These are phyloP conservation scores for Leishmania arabica DNA, from an alignment of 208 protist species.

Conservation along the genomic window DNA sequence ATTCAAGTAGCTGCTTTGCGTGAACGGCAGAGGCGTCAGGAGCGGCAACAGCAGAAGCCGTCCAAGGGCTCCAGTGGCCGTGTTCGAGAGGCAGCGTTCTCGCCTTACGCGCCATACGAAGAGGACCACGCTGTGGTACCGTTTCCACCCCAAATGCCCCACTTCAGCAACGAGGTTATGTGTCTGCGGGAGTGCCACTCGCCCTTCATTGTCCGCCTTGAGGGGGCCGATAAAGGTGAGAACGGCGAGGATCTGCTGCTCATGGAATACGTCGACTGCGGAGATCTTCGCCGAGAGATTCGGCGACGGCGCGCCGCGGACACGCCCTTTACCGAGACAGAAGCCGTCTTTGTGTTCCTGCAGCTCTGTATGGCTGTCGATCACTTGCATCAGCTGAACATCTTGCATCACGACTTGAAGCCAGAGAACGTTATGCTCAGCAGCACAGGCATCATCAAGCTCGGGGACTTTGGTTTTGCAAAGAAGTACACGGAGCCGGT, in stretches of 20 bases:
- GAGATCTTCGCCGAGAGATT: conserved; percentile 68
- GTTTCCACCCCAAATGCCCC: neutral
- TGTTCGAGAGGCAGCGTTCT: neutral
- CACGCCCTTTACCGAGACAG: conserved; percentile 47
- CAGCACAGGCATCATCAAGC: conserved; percentile 68
- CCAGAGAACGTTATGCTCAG: conserved; percentile 90
- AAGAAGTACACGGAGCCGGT: conserved; percentile 45
- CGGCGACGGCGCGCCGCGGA: conserved; percentile 30
- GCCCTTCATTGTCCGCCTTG: conserved; percentile 27
- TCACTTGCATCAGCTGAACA: conserved; percentile 72
- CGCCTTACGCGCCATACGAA: neutral
- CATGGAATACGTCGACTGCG: conserved; percentile 76
- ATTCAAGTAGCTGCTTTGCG: conserved; percentile 18
- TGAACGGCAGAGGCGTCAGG: conserved; percentile 9
- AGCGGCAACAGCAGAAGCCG: conserved; percentile 14
- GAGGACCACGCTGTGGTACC: neutral
- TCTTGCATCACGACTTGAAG: conserved; percentile 93
- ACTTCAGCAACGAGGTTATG: conserved; percentile 32
- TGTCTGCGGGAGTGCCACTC: conserved; percentile 39
- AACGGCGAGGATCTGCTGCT: conserved; percentile 57
- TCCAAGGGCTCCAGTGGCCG: neutral
- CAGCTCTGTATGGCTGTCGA: conserved; percentile 71
- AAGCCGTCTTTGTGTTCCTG: conserved; percentile 61
- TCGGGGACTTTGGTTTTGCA: conserved; percentile 82
- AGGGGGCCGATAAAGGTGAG: conserved; percentile 25